Evolutionary conservation across 495 filamentous ascomycete genomes (phyloP), one percentile per base, ranked within the genome.

Genomic region (Aspergillus biplanus): DNA sequence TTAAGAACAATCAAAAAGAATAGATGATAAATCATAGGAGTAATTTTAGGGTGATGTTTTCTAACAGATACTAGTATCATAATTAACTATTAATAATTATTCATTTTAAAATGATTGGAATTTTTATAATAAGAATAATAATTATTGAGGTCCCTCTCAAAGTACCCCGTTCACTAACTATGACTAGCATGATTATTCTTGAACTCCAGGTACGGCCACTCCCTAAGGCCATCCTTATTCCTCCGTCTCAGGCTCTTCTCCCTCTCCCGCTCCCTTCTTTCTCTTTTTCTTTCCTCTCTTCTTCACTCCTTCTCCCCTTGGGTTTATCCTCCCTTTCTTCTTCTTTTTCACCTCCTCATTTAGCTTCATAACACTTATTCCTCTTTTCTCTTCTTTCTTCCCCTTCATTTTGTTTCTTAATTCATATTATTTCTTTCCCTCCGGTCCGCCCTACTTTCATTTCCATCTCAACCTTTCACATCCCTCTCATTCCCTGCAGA

Each of bases 321-420:
- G 46, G 49, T 52, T 57, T 37, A 37, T 46, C 60, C 59, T 62
- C 59, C 56, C 59, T 61, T 61, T 61, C 58, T 56, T 53, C 37
- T 64, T 56, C 52, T 55, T 58, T 61, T 53, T 37, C 47, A 64
- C 59, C 64, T 63, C 65, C 69, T 60, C 70, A 59, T 54, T 65
- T 66, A 66, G 55, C 61, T 65, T 63, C 67, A 56, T 64, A 66
- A 68, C 67, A 53, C 60, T 47, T 67, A 54, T 64, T 72, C 64
- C 37, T 69, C 66, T 64, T 68, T 69, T 67, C 68, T 39, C 64
- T 73, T 66, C 67, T 73, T 70, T 63, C 65, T 64, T 55, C 67
- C 60, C 42, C 55, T 62, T 58, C 66, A 67, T 63, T 58, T 62
- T 62, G 44, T 49, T 55, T 64, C 48, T 52, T 63, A 61, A 61